Evolutionary conservation across 1,284 basidiomycete species (phyloP).

Genomic region (Marasmius tenuissimus): DNA sequence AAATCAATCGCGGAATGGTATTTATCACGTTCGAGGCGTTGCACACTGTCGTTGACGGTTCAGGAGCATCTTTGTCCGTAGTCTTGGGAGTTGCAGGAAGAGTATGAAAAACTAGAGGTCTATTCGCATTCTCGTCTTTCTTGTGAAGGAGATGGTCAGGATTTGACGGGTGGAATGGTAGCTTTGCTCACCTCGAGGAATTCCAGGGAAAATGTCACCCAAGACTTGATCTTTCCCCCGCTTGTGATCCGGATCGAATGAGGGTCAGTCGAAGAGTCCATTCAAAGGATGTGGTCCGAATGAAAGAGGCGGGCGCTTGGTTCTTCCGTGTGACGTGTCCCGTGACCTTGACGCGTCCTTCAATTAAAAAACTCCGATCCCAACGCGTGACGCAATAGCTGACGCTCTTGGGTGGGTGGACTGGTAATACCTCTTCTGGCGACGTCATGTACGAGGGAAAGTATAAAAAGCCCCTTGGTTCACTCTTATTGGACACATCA

Average conservation of each 20-base stretch:
- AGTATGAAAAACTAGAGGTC: conserved; percentile 68
- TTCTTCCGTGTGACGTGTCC: not conserved
- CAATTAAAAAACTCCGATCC: not conserved
- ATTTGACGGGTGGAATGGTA: conserved; percentile 3
- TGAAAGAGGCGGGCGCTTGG: not conserved
- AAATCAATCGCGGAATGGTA: conserved; percentile 66
- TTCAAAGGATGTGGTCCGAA: not conserved
- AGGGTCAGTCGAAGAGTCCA: conserved; percentile 1
- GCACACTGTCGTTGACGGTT: not conserved
- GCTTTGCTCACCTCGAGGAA: conserved; percentile 58
- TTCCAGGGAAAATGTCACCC: conserved; percentile 61
- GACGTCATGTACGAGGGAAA: not conserved
- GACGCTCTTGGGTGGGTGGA: not conserved
- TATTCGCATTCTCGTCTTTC: conserved; percentile 47
- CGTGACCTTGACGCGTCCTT: not conserved
- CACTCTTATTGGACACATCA: not conserved
- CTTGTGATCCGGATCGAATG: conserved; percentile 60
- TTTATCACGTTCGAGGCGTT: conserved; percentile 11
- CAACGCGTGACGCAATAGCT: not conserved
- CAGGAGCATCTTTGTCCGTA: conserved; percentile 13
- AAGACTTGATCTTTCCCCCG: conserved; percentile 63
- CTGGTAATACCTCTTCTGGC: not conserved
- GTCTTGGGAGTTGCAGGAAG: conserved; percentile 38
- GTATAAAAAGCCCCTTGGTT: not conserved
- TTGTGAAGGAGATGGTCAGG: conserved; percentile 26